Evolutionary conservation across 768 basidiomycete genomes (phyloP).

Genomic region (Rubroboletus pulcherrimus): DNA sequence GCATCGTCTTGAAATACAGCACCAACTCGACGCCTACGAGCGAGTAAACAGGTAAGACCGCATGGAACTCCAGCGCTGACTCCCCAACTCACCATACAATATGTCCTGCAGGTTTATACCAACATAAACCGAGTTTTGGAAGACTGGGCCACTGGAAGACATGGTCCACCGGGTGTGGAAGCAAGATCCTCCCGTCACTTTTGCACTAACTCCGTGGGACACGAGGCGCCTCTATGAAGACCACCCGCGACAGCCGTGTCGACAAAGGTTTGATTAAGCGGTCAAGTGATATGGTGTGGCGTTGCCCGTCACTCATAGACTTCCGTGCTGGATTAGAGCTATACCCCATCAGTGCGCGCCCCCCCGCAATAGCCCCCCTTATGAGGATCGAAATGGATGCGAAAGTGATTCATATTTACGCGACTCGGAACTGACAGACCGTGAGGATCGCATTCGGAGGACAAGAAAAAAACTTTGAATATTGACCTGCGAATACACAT

Average conservation of each 20-base stretch:
- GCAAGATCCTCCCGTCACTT: background rate
- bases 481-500: background rate
- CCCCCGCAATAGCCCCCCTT: background rate
- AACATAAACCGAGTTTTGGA: conserved; percentile 22
- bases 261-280: background rate
- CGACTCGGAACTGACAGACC: background rate
- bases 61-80: too few species aligned
- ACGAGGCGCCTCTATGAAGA: background rate
- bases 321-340: too few species aligned
- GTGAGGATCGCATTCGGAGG: background rate
- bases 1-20: conserved; percentile 26
- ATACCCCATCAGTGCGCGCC: background rate
- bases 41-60: background rate
- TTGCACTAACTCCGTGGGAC: background rate
- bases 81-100: conserved; percentile 18
- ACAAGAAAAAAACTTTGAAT: background rate
- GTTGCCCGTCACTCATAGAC: background rate
- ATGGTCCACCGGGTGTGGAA: background rate
- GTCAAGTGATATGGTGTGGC: background rate
- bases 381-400: background rate
- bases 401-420: background rate
- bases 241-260: background rate
- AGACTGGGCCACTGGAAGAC: conserved; percentile 19
- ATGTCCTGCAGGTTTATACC: conserved; percentile 25
- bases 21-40: conserved; percentile 23